A percentile compares a stretch with the other conserved stretches of the same genome.
phyloP scores from a whole-genome alignment of 164 flowering plant species.

The Vitis amurensis region DNA sequence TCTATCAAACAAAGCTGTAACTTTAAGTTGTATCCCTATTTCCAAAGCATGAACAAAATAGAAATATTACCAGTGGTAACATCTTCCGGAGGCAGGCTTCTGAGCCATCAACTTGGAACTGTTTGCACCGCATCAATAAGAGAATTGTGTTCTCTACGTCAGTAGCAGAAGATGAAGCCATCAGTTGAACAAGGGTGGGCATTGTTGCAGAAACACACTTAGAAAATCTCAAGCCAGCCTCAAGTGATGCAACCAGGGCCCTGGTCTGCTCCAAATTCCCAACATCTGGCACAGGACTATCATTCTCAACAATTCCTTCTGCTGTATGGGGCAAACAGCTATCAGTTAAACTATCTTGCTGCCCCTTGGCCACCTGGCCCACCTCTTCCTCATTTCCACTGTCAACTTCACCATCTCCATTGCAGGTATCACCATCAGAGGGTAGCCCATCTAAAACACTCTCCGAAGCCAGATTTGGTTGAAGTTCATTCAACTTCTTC shows the following conservation, averaged over 20 bases:
- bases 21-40: not conserved
- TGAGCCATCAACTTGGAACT: conserved; percentile 94
- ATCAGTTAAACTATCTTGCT: conserved; percentile 64
- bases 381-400: conserved; percentile 25
- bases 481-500: conserved; percentile 65
- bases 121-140: conserved; percentile 91
- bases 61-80: conserved; percentile 77
- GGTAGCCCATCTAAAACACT: conserved; percentile 38
- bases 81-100: conserved; percentile 92
- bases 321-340: conserved; percentile 53
- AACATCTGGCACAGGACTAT: conserved; percentile 64
- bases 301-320: conserved; percentile 32
- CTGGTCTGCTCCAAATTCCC: conserved; percentile 91
- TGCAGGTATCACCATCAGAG: conserved; percentile 31
- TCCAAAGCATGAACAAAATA: conserved; percentile 5
- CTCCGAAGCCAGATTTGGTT: conserved; percentile 42
- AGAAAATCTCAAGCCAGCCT: conserved; percentile 88
- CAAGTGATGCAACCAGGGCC: conserved; percentile 95
- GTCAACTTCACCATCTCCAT: conserved; percentile 55
- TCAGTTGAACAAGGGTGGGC: conserved; percentile 91
- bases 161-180: conserved; percentile 94
- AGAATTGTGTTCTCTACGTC: conserved; percentile 94
- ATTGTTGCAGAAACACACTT: conserved; percentile 72
- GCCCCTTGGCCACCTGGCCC: conserved; percentile 19
- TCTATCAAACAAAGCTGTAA: not conserved